Conservation (phyloP, 768 basidiomycete species). For the Hypsizygus marmoreus region DNA sequence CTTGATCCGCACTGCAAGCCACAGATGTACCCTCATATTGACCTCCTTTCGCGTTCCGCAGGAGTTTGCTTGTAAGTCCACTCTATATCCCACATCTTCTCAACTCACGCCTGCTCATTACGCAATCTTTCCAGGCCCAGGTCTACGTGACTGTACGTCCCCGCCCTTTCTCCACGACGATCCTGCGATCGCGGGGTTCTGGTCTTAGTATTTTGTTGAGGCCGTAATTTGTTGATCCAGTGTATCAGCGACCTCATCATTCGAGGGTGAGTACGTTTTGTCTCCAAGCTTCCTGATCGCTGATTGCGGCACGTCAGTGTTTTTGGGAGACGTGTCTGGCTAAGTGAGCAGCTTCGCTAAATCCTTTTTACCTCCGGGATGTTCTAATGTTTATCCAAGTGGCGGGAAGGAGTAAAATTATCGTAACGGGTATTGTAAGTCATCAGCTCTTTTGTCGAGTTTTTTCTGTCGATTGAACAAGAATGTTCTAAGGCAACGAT, state of each 20-base stretch:
- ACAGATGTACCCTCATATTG: no score
- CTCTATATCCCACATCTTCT: no score
- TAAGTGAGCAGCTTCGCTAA: slow-evolving; percentile 5
- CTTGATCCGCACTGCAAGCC: no score
- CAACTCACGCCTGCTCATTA: no score
- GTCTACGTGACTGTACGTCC: slow-evolving; percentile 6
- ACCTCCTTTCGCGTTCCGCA: no score
- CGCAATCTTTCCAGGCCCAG: slow-evolving; percentile 6
- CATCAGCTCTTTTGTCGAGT: not conserved
- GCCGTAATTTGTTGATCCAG: not conserved
- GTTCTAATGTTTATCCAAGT: not conserved
- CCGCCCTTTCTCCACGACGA: not conserved
- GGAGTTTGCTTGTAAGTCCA: slow-evolving; percentile 6
- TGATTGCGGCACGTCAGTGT: slow-evolving; percentile 5
- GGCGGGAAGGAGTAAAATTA: slow-evolving; percentile 2
- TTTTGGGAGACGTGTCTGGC: slow-evolving; percentile 12
- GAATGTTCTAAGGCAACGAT: not conserved
- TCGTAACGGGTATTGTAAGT: slow-evolving; percentile 4
- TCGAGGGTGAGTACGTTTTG: slow-evolving; percentile 12
- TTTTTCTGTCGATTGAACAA: not conserved
- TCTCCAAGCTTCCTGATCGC: not conserved
- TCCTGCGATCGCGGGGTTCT: no score
- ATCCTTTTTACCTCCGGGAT: not conserved
- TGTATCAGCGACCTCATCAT: slow-evolving; percentile 11
- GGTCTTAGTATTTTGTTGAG: no score